Evolutionary conservation across 768 basidiomycete genomes (phyloP), one percentile per base, ranked within the genome.

Genomic region (Leccinum aurantiacum): DNA sequence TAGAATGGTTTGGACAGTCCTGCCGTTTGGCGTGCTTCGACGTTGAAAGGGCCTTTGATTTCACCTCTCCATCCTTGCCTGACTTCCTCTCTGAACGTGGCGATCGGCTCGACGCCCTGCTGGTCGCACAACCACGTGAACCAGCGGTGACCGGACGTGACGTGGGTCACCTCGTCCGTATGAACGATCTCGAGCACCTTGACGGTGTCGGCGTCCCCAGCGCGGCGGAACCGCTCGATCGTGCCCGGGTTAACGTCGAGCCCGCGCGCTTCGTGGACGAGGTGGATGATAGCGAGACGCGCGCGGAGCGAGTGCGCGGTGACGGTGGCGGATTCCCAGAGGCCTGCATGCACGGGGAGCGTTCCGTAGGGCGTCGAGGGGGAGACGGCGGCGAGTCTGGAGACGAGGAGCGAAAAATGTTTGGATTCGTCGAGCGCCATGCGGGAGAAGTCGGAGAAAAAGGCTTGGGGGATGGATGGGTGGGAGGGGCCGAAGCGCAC

Each of bases 111-210:
- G 7, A 37, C 31, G 11, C 33, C 33, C 19, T 53, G 31, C 22
- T 37, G 52, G 11, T 33, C 19, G n/a, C 51, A 52, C 31, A 35
- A 22, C 51, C 51, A 52, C 2, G 51, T 35, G 31, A 52, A 52
- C 51, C 51, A 52, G 19, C 51, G 51, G 51, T 38, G 53, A 3
- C 91, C 90, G 0, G 88, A 82, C 1, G 90, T 90, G 35, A 93
- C 91, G 69, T 93, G 90, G 44, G 85, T 88, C 53, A 84, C 89
- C 69, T 93, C 91, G 71, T 93, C 91, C 0, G 82, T 81, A 64
- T 93, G 91, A 54, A 93, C 88, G 53, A 90, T 79, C 66, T 91
- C 85, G 72, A 93, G 80, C 29, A 83, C 82, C 15, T 78, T 72
- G 47, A 90, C 88, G 47, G 84, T 89, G 57, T 88, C 87, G 37